These are phyloP conservation scores for Candida sanyaensis DNA, from an alignment of 1,139 yeast genomes.

Conservation along the genomic window DNA sequence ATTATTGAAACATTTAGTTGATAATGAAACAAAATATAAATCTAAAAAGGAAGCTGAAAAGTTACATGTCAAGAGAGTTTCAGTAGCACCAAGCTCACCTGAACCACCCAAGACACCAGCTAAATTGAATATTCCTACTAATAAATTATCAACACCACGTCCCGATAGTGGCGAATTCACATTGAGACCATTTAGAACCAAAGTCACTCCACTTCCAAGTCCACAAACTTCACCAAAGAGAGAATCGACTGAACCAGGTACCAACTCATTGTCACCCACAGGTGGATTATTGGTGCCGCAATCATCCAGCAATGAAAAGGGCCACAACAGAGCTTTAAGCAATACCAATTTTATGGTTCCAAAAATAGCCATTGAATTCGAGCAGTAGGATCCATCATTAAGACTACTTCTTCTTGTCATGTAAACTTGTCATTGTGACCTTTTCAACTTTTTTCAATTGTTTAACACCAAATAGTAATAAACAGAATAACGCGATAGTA, in stretches of 20 bases:
- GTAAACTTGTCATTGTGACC: conserved; percentile 41
- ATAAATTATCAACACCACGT: conserved; percentile 15
- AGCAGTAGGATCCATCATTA: conserved; percentile 9
- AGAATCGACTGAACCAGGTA: not conserved
- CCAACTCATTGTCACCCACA: not conserved
- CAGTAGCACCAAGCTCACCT: conserved; percentile 19
- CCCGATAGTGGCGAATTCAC: conserved; percentile 33
- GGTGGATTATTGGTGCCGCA: conserved; percentile 1
- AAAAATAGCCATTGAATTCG: conserved; percentile 34
- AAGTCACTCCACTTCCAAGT: conserved; percentile 43
- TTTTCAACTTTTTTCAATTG: conserved; percentile 37
- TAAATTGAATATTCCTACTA: not conserved
- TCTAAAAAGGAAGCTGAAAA: conserved; percentile 35
- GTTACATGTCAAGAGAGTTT: conserved; percentile 25
- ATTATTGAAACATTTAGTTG: conserved; percentile 29
- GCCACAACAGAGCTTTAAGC: conserved; percentile 21
- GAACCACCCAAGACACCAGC: conserved; percentile 1
- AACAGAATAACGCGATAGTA: conserved; percentile 24
- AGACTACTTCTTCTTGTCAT: conserved; percentile 2
- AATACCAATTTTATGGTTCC: conserved; percentile 28
- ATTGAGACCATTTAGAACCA: conserved; percentile 46
- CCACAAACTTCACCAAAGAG: conserved; percentile 39
- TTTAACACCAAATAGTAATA: conserved; percentile 30
- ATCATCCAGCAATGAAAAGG: not conserved
- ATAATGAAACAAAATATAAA: conserved; percentile 30